A percentile compares a stretch with the other conserved stretches of the same genome.
Evolutionary conservation across 176 grass and related monocot genomes (phyloP).

Genomic region (Bothriochloa decipiens): DNA sequence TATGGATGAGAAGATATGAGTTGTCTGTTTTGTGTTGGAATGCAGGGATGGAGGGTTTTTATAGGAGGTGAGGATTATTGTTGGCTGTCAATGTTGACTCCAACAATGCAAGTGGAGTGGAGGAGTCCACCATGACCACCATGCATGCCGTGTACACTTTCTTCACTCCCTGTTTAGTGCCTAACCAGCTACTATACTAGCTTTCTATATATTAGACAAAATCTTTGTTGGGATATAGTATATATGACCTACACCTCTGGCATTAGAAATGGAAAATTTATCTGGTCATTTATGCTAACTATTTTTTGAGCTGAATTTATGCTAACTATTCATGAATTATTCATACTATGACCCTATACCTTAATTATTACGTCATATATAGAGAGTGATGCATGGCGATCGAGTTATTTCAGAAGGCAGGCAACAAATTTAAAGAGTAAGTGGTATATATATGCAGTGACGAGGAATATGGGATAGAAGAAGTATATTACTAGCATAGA

Average conservation of each 20-base stretch:
- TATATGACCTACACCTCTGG: neutral
- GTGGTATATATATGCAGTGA: neutral
- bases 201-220: neutral
- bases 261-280: neutral
- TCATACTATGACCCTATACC: no score
- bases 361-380: no score
- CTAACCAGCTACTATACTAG: slow-evolving; percentile 23
- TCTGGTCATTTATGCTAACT: no score
- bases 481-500: no score
- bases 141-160: slow-evolving; percentile 12
- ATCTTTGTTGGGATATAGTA: neutral
- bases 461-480: no score
- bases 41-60: slow-evolving; percentile 20
- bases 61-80: slow-evolving; percentile 14
- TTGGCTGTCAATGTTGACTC: slow-evolving; percentile 29
- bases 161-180: slow-evolving; percentile 1
- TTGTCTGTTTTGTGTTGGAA: neutral
- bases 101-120: neutral
- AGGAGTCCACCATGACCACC: slow-evolving; percentile 27
- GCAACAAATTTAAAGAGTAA: neutral
- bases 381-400: no score
- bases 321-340: no score
- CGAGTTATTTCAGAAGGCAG: neutral
- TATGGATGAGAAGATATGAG: no score
- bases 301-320: no score